Base-by-base conservation (phyloP, 768 basidiomycete genomes). In the Lepiota brunneoincarnata region DNA sequence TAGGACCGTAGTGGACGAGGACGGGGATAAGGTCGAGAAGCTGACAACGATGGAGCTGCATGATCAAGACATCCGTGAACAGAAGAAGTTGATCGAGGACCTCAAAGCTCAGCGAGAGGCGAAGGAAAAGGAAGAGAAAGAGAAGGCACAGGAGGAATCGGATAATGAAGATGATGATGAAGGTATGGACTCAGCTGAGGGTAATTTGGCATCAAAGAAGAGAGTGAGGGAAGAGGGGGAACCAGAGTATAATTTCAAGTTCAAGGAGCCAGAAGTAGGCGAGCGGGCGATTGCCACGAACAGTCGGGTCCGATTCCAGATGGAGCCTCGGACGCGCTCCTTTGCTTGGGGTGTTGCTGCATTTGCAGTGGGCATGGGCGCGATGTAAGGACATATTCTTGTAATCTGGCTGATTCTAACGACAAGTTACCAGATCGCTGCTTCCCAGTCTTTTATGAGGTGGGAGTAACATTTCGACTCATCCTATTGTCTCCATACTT, bases 341-440 rank as follows among this genome's bases (percentile, higher is more conserved):
- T 75, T 87, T 50, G 89, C 87, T 2, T 94, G 91, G 91, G 92
- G 92, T 35, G 75, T 88, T 17, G 77, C 89, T 35, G 87, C 88
- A 17, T 95, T 96, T 69, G 90, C 89, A 35, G 74, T 92, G 46
- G 91, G 91, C 24, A 73, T 89, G 67, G 81, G 89, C 46, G 91
- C 90, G 57, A 79, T 88, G 90, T 93, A 63, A 72, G 87, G 83
- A 2, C 28, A 54, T n/a, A 42, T 56, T 14, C 24, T 35, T 35
- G 4, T 55, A 28, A 5, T 12, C 37, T 35, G 2, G 35, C 36
- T n/a, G 41, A 11, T 21, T 24, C 36, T 51, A 39, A 60, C 49
- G 49, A 36, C 60, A 48, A 14, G 39, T 28, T 38, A 58, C 10
- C 61, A 84, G 81, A 58, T 75, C 82, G 20, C 79, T 81, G 61